Evolutionary conservation across 805 yeast species (phyloP).

Genomic region (Wickerhamiella qilinensis): DNA sequence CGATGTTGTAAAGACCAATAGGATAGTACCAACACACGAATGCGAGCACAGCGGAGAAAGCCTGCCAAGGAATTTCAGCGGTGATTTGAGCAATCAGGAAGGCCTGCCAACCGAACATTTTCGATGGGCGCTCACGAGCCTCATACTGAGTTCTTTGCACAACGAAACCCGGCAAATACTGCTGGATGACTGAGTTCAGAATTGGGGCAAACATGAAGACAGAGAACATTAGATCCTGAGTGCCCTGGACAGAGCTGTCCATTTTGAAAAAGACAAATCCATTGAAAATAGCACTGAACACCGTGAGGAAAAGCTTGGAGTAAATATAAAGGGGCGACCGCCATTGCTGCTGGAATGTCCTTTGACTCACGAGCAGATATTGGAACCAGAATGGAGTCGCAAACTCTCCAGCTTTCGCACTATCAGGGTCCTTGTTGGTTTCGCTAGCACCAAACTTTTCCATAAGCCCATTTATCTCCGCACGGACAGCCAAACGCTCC

Average conservation of each 20-base stretch:
- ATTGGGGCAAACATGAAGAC: conserved; percentile 42
- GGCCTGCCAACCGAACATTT: conserved; percentile 57
- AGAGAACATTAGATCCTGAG: conserved; percentile 44
- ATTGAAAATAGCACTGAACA: conserved; percentile 41
- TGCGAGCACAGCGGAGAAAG: conserved; percentile 33
- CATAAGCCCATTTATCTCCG: conserved; percentile 23
- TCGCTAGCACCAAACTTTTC: conserved; percentile 17
- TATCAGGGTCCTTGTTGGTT: conserved; percentile 8
- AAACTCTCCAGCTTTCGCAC: conserved; percentile 16
- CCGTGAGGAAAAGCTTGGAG: conserved; percentile 38
- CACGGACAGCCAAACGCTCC: conserved; percentile 23
- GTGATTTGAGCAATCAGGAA: conserved; percentile 37
- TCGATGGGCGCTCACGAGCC: conserved; percentile 53
- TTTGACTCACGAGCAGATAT: conserved; percentile 25
- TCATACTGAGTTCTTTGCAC: conserved; percentile 47
- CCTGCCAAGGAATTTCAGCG: conserved; percentile 46
- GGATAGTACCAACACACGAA: conserved; percentile 40
- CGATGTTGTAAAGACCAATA: conserved; percentile 26
- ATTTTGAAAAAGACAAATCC: conserved; percentile 60
- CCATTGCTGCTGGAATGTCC: conserved; percentile 34
- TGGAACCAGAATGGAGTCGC: conserved; percentile 36
- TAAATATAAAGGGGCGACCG: conserved; percentile 47
- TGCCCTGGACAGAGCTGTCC: conserved; percentile 33
- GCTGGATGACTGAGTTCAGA: conserved; percentile 44
- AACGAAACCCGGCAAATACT: conserved; percentile 44